phyloP scores from a whole-genome alignment of 2,329 filamentous ascomycete species.

The Alternaria sp. region DNA sequence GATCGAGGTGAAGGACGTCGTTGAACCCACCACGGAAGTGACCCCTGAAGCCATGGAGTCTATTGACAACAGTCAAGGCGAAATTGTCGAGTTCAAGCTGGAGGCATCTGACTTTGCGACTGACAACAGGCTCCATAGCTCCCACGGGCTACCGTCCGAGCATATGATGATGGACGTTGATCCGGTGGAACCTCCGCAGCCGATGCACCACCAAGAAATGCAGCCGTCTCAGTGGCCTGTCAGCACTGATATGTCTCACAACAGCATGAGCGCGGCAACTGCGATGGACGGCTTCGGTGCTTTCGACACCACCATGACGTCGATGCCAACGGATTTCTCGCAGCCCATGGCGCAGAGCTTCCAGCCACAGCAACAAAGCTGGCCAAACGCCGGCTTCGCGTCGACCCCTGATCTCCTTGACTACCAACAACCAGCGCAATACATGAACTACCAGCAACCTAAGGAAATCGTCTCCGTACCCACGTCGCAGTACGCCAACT shows the following conservation, averaged over 20 bases:
- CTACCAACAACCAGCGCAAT: constrained; percentile 44
- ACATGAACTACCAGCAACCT: constrained; percentile 43
- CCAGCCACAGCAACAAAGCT: constrained; percentile 40
- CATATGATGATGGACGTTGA: constrained; percentile 50
- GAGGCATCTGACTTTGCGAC: constrained; percentile 44
- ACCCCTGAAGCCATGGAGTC: constrained; percentile 38
- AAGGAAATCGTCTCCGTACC: constrained; percentile 47
- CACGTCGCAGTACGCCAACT: constrained; percentile 47
- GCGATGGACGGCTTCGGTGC: constrained; percentile 42
- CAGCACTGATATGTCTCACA: constrained; percentile 45
- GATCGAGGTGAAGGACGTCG: constrained; percentile 42
- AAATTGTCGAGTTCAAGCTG: constrained; percentile 49
- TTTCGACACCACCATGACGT: constrained; percentile 42
- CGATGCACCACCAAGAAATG: constrained; percentile 42
- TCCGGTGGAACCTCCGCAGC: constrained; percentile 43
- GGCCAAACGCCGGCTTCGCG: constrained; percentile 49
- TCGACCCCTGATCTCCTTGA: constrained; percentile 47
- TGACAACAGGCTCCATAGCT: constrained; percentile 42
- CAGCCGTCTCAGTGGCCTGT: constrained; percentile 48
- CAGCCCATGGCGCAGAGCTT: constrained; percentile 46
- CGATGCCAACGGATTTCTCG: constrained; percentile 44
- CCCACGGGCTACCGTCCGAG: constrained; percentile 43
- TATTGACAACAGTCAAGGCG: constrained; percentile 39
- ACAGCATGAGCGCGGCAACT: constrained; percentile 37
- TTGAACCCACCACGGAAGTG: constrained; percentile 36